phyloP scores from a whole-genome alignment of 495 filamentous ascomycete species.

The Podospora australis region DNA sequence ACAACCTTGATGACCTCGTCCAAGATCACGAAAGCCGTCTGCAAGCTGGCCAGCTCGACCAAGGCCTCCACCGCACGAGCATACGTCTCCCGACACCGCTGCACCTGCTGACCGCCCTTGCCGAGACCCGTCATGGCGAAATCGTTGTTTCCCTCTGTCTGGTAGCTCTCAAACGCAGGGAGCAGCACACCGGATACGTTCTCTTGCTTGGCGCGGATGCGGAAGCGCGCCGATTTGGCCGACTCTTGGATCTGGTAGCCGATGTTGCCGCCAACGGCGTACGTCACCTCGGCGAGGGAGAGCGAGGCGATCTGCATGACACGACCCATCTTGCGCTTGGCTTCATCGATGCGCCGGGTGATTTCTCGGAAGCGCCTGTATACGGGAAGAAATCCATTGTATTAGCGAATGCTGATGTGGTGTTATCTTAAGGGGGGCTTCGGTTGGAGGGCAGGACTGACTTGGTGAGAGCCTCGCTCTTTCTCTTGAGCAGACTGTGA shows the following conservation, averaged over 20 bases:
- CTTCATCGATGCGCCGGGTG: constrained; percentile 93
- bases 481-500: constrained; percentile 81
- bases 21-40: constrained; percentile 96
- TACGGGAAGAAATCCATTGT: no score
- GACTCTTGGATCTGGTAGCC: constrained; percentile 96
- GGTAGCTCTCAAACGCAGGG: constrained; percentile 84
- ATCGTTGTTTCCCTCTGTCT: constrained; percentile 84
- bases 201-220: constrained; percentile 89
- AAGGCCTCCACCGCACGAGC: constrained; percentile 94
- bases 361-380: constrained; percentile 97
- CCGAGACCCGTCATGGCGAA: constrained; percentile 94
- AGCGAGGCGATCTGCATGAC: constrained; percentile 99
- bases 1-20: constrained; percentile 99
- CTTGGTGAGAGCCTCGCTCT: constrained; percentile 91
- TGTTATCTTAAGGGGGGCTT: not conserved
- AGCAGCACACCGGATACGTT: constrained; percentile 96
- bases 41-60: constrained; percentile 91
- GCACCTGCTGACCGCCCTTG: constrained; percentile 96
- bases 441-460: constrained; percentile 27
- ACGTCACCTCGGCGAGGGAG: constrained; percentile 94
- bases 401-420: constrained; percentile 1
- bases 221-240: constrained; percentile 84
- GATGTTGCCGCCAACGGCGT: constrained; percentile 93
- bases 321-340: constrained; percentile 98
- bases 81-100: constrained; percentile 92